Evolutionary conservation across 139 green algal genomes (phyloP).

Genomic region (Limnomonas spitsbergensis): DNA sequence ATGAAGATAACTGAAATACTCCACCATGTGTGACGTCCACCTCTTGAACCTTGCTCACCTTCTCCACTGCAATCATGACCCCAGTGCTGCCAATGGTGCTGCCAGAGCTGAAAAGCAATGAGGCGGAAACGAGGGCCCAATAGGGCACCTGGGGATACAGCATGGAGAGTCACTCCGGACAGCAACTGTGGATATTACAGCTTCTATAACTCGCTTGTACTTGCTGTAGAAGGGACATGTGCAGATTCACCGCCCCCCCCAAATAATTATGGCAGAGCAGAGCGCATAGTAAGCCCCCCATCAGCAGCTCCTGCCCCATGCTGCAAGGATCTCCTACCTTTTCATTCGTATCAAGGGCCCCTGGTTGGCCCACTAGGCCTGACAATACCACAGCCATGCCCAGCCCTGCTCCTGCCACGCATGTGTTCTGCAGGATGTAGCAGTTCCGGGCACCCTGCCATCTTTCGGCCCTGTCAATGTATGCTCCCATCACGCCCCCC

Average conservation of each 20-base stretch:
- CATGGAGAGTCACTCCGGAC: background rate
- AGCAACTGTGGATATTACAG: too few species aligned
- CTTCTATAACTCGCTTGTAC: too few species aligned
- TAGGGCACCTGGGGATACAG: constrained; percentile 22
- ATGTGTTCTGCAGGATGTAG: constrained; percentile 63
- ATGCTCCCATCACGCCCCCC: constrained; percentile 37
- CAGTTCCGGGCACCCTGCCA: constrained; percentile 30
- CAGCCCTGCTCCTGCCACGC: constrained; percentile 25
- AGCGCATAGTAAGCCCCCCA: background rate
- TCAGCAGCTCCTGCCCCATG: background rate
- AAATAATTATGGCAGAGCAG: background rate
- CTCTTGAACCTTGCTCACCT: background rate
- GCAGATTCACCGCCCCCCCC: background rate
- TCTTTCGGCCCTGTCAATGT: constrained; percentile 45
- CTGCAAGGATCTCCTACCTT: background rate
- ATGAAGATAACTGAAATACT: background rate
- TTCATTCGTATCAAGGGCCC: background rate
- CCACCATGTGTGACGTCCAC: too few species aligned
- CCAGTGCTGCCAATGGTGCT: constrained; percentile 59
- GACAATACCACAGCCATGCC: background rate
- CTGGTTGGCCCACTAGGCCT: background rate
- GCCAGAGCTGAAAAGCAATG: constrained; percentile 40
- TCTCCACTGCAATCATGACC: constrained; percentile 59
- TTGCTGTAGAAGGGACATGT: too few species aligned
- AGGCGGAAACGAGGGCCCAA: constrained; percentile 34